phyloP scores from a whole-genome alignment of 306 rosid species.

The Vigna trinervia region DNA sequence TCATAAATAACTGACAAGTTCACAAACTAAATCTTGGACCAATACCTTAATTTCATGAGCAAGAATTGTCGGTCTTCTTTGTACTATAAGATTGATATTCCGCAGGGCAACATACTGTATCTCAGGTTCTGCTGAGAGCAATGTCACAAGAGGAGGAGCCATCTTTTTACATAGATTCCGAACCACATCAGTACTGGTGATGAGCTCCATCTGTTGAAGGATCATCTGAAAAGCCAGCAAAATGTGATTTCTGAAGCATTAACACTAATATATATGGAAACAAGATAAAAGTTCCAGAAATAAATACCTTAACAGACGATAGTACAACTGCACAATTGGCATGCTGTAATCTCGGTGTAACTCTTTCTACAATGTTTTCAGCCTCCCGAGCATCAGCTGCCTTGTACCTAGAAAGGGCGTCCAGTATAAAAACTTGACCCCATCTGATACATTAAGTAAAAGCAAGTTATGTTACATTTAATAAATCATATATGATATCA shows the following conservation, averaged over 20 bases:
- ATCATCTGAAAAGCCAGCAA: slow-evolving; percentile 73
- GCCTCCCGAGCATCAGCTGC: slow-evolving; percentile 99
- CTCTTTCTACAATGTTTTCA: slow-evolving; percentile 97
- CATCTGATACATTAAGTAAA: slow-evolving; percentile 62
- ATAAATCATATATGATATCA: slow-evolving; percentile 14
- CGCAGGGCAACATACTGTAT: slow-evolving; percentile 98
- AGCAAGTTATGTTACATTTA: slow-evolving; percentile 39
- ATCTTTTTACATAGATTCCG: slow-evolving; percentile 99
- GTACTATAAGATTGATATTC: slow-evolving; percentile 97
- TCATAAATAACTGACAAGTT: slow-evolving; percentile 32
- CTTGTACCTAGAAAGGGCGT: slow-evolving; percentile 95
- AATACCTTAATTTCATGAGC: slow-evolving; percentile 99
- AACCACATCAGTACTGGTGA: slow-evolving; percentile 92
- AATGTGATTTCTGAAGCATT: slow-evolving; percentile 40
- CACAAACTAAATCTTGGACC: slow-evolving; percentile 37
- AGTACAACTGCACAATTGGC: slow-evolving; percentile 99
- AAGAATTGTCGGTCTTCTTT: slow-evolving; percentile 96
- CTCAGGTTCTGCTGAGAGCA: slow-evolving; percentile 99
- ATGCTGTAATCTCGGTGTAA: slow-evolving; percentile 96
- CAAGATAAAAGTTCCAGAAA: slow-evolving; percentile 27
- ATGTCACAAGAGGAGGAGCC: slow-evolving; percentile 99
- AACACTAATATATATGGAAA: slow-evolving; percentile 21
- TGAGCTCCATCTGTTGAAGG: slow-evolving; percentile 99
- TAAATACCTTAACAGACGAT: slow-evolving; percentile 92
- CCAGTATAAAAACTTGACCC: slow-evolving; percentile 99